Evolutionary conservation across 2,329 filamentous ascomycete genomes (phyloP), one percentile per base, ranked within the genome.

Genomic region (Penicillium sclerotiorum): DNA sequence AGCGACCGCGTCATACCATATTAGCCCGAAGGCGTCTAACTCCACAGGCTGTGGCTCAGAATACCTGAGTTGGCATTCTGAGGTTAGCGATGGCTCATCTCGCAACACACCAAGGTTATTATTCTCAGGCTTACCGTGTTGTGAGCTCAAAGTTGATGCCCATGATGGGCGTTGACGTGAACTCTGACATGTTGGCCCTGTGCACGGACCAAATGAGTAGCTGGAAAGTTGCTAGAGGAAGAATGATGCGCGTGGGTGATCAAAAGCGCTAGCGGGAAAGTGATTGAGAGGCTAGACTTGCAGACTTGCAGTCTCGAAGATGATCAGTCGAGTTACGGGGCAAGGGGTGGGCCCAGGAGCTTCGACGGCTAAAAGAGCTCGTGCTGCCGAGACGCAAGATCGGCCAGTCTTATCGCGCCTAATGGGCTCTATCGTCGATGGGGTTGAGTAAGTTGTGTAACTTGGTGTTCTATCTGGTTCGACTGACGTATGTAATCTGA

Each of bases 71-170:
- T 30, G 45, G 44, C 15, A 25, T 33, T n/a, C 12, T 18, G 6
- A 20, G 33, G 15, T 36, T 32, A 28, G 25, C 25, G 11, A 32
- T 13, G 28, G 5, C 4, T 32, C 15, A 4, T 11, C 28, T n/a
- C 28, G 11, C 5, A 32, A 12, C 25, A 5, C 15, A 13, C 11
- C 11, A 4, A n/a, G 28, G 28, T n/a, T 13, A 32, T 4, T 6
- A n/a, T 9, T 36, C 33, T 17, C 8, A 4, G 15, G 6, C 6
- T 18, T 45, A 52, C 49, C 49, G 47, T 1, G 39, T 11, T 9
- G 45, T 48, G 28, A 52, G 41, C 23, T 52, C 45, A 21, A 52
- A 52, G 6, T 42, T 44, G 18, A 52, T 41, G 37, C 44, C 44
- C 49, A 52, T 47, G 4, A 52, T 39, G 11, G 33, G 27, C 25